Evolutionary conservation across 352 stramenopile genomes (phyloP).

Genomic region (Halophytophthora polymorphica): DNA sequence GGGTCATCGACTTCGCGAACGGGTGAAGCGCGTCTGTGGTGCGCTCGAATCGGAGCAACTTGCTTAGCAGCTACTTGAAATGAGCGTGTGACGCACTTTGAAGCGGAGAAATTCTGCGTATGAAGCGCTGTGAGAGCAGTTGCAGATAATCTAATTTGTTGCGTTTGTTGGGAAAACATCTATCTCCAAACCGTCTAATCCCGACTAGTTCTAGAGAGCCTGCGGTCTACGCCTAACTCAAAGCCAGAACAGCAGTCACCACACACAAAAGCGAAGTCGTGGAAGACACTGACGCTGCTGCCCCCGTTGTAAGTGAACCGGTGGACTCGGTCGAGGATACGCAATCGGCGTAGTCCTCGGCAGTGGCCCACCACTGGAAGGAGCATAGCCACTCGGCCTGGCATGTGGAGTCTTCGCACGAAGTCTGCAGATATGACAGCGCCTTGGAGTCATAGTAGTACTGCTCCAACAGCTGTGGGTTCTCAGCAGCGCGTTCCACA

Average conservation of each 20-base stretch:
- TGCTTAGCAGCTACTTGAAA: conserved; percentile 70
- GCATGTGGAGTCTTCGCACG: conserved; percentile 41
- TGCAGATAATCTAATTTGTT: no score
- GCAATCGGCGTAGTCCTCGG: conserved; percentile 50
- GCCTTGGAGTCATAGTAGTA: conserved; percentile 86
- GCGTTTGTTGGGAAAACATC: no score
- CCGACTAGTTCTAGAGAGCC: no score
- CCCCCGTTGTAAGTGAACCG: conserved; percentile 3
- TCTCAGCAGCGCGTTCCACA: conserved; percentile 36
- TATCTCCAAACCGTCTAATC: no score
- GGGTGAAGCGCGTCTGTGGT: conserved; percentile 67
- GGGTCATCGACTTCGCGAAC: conserved; percentile 52
- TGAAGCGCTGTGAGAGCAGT: no score
- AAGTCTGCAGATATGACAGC: conserved; percentile 37
- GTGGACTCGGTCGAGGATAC: conserved; percentile 25
- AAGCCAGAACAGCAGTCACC: conserved; percentile 11
- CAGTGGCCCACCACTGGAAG: conserved; percentile 71
- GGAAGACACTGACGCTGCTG: conserved; percentile 7
- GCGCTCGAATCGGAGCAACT: conserved; percentile 61
- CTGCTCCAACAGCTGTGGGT: conserved; percentile 46
- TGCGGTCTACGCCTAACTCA: no score
- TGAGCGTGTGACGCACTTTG: no score
- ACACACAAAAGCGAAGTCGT: conserved; percentile 15
- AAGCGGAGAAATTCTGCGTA: no score
- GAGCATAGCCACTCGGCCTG: conserved; percentile 65